Evolutionary conservation across 1,139 yeast genomes (phyloP).

Genomic region (Yamadazyma trypodendri): DNA sequence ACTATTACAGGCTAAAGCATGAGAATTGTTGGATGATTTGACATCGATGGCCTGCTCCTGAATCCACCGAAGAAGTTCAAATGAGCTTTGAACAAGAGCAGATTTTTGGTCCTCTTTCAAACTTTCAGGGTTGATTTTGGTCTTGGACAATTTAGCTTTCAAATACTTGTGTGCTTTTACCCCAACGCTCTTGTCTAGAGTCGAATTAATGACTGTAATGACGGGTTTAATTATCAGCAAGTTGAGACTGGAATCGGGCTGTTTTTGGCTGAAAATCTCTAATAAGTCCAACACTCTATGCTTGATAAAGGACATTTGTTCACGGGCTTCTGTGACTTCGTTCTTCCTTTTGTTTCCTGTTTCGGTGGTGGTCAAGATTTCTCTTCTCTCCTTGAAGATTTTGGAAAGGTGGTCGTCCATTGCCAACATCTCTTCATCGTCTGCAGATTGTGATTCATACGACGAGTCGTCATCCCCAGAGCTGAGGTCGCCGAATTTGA

Average conservation of each 20-base stretch:
- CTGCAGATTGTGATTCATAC: slow-evolving; percentile 79
- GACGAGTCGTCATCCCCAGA: slow-evolving; percentile 39
- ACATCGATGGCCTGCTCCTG: slow-evolving; percentile 42
- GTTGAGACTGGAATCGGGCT: slow-evolving; percentile 42
- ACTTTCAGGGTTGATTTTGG: slow-evolving; percentile 24
- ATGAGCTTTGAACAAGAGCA: slow-evolving; percentile 21
- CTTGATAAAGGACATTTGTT: slow-evolving; percentile 77
- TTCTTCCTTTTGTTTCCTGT: slow-evolving; percentile 68
- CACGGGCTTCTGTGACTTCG: slow-evolving; percentile 74
- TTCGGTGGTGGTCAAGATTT: slow-evolving; percentile 47
- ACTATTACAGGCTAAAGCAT: slow-evolving; percentile 58
- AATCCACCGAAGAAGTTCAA: slow-evolving; percentile 29
- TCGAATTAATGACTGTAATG: slow-evolving; percentile 57
- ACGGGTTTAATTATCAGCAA: slow-evolving; percentile 58
- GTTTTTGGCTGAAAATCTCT: slow-evolving; percentile 55
- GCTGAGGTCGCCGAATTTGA: slow-evolving; percentile 40
- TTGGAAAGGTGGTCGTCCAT: slow-evolving; percentile 81
- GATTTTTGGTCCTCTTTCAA: slow-evolving; percentile 15
- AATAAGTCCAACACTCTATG: slow-evolving; percentile 74
- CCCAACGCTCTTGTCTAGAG: slow-evolving; percentile 68
- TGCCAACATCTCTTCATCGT: slow-evolving; percentile 97
- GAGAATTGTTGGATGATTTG: slow-evolving; percentile 48
- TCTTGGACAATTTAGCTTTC: slow-evolving; percentile 62
- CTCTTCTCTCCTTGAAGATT: slow-evolving; percentile 80
- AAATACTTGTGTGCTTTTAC: slow-evolving; percentile 73